Conservation (phyloP, 495 filamentous ascomycete genomes). For the Lophiostoma macrostomum region DNA sequence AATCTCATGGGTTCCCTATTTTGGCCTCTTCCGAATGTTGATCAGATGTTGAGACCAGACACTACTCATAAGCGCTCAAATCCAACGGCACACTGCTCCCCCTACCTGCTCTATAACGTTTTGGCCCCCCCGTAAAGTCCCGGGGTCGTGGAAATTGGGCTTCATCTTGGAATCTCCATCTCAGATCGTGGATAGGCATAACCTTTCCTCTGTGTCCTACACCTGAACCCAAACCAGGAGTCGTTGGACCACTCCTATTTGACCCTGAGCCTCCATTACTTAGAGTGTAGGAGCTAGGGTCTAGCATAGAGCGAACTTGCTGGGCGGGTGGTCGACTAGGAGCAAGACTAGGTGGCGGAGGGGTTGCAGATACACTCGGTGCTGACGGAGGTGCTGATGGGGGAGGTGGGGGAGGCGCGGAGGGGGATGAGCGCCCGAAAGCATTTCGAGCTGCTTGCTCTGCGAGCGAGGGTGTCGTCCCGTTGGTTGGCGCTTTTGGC, state of each 20-base stretch:
- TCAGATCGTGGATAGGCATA: slow-evolving; percentile 67
- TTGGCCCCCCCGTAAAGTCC: slow-evolving; percentile 65
- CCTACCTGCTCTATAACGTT: slow-evolving; percentile 83
- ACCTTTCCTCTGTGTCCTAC: slow-evolving; percentile 43
- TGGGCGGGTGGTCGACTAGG: slow-evolving; percentile 33
- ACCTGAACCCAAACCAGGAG: slow-evolving; percentile 36
- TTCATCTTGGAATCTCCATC: slow-evolving; percentile 87
- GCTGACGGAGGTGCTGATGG: slow-evolving; percentile 32
- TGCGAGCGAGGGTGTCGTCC: slow-evolving; percentile 34
- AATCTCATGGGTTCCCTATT: no score
- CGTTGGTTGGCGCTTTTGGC: slow-evolving; percentile 32
- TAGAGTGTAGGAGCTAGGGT: slow-evolving; percentile 76
- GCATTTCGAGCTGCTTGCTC: slow-evolving; percentile 42
- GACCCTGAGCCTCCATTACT: slow-evolving; percentile 49
- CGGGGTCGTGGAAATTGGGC: slow-evolving; percentile 79
- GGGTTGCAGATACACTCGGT: slow-evolving; percentile 30
- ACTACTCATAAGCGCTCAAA: slow-evolving; percentile 51
- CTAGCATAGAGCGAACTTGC: slow-evolving; percentile 58
- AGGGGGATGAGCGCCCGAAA: slow-evolving; percentile 36
- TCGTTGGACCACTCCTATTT: slow-evolving; percentile 8
- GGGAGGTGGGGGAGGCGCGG: slow-evolving; percentile 31
- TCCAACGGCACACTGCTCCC: slow-evolving; percentile 94
- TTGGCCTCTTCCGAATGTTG: no score
- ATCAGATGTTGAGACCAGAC: no score
- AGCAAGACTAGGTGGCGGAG: slow-evolving; percentile 37